Evolutionary conservation across 139 green algal species (phyloP).

Genomic region (Astrephomene gubernaculifera): DNA sequence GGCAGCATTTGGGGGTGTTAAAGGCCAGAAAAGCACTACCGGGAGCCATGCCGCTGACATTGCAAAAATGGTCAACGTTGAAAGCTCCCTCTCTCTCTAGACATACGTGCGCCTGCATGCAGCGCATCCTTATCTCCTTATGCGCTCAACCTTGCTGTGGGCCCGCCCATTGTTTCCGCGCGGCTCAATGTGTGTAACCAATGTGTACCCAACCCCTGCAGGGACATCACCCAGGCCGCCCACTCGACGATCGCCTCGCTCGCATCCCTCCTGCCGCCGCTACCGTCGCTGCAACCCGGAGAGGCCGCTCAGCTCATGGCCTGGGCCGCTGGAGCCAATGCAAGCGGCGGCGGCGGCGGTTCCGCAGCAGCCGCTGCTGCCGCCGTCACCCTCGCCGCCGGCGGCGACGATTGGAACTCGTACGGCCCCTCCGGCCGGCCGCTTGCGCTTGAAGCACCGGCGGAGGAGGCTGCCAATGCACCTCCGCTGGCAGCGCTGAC

Average conservation of each 20-base stretch:
- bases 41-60: too few relatives aligned
- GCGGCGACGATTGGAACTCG: conserved; percentile 2
- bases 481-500: neutral
- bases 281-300: conserved; percentile 32
- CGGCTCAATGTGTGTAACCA: too few relatives aligned
- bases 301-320: conserved; percentile 33
- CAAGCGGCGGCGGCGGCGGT: too few relatives aligned
- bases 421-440: neutral
- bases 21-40: too few relatives aligned
- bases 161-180: too few relatives aligned
- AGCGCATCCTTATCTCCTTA: too few relatives aligned
- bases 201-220: too few relatives aligned
- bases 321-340: neutral
- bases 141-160: too few relatives aligned
- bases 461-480: neutral
- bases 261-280: conserved; percentile 13
- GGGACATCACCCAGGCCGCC: conserved; percentile 25
- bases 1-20: too few relatives aligned
- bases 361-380: neutral
- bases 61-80: too few relatives aligned
- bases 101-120: too few relatives aligned
- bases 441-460: conserved; percentile 3
- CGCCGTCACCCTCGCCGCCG: neutral
- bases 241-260: conserved; percentile 21
- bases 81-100: too few relatives aligned